Evolutionary conservation across 2,329 filamentous ascomycete genomes (phyloP).

Genomic region (Zymoseptoria crescenta): DNA sequence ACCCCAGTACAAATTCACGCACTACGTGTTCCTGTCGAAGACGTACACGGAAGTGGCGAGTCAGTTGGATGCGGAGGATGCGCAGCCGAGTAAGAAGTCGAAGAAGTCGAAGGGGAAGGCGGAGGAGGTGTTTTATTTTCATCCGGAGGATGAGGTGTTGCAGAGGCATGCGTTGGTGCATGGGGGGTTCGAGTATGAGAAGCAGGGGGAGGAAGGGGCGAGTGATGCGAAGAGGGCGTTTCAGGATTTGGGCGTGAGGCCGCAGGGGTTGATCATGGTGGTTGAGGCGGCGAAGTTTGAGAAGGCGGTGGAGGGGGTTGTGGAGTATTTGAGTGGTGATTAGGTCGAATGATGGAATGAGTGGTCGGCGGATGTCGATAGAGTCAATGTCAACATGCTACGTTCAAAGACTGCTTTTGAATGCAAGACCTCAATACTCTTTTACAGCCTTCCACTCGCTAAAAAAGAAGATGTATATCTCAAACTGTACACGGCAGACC

Average conservation of each 20-base stretch:
- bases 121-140: conserved; percentile 76
- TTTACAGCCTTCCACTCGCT: conserved; percentile 1
- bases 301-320: conserved; percentile 65
- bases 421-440: background rate
- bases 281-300: conserved; percentile 74
- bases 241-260: conserved; percentile 82
- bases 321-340: conserved; percentile 56
- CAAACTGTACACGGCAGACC: background rate
- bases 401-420: no score
- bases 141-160: conserved; percentile 88
- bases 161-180: conserved; percentile 65
- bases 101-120: conserved; percentile 47
- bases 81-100: conserved; percentile 56
- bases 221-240: conserved; percentile 92
- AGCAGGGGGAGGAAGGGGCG: conserved; percentile 65
- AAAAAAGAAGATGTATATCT: conserved; percentile 1
- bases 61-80: conserved; percentile 60
- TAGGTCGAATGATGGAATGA: background rate
- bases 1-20: conserved; percentile 75
- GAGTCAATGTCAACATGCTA: background rate
- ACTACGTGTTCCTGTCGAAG: conserved; percentile 87
- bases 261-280: conserved; percentile 75
- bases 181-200: conserved; percentile 69
- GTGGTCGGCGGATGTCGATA: background rate
- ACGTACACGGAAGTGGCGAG: conserved; percentile 87